Evolutionary conservation across 1,284 basidiomycete species (phyloP).

Genomic region (Phellinidium pouzarii): DNA sequence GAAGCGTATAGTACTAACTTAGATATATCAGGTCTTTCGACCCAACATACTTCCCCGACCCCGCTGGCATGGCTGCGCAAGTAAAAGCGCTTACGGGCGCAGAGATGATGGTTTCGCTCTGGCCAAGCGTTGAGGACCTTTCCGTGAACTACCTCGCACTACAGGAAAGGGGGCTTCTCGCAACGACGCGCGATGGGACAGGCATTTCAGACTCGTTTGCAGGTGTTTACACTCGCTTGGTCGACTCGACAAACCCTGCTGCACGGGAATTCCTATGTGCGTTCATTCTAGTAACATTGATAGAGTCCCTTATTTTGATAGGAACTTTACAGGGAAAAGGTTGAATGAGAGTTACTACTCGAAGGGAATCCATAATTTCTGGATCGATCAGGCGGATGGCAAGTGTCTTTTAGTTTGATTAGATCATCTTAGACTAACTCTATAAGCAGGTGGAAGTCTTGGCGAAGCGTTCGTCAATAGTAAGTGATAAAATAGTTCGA

Average conservation of each 20-base stretch:
- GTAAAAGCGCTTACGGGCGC: slow-evolving; percentile 37
- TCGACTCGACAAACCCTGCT: slow-evolving; percentile 25
- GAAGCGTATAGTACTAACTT: not conserved
- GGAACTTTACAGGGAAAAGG: slow-evolving; percentile 28
- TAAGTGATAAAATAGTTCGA: slow-evolving; percentile 21
- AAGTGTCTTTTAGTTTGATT: not conserved
- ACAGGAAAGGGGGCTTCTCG: slow-evolving; percentile 32
- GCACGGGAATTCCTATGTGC: slow-evolving; percentile 23
- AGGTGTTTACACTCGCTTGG: slow-evolving; percentile 34
- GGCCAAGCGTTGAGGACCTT: slow-evolving; percentile 37
- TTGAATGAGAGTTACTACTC: slow-evolving; percentile 38
- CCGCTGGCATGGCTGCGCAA: slow-evolving; percentile 31
- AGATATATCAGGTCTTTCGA: slow-evolving; percentile 31
- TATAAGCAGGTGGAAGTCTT: slow-evolving; percentile 29
- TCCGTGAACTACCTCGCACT: slow-evolving; percentile 33
- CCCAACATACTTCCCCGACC: slow-evolving; percentile 33
- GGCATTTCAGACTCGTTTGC: slow-evolving; percentile 35
- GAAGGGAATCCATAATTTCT: slow-evolving; percentile 37
- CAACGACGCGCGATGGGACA: slow-evolving; percentile 34
- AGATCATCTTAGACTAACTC: not conserved
- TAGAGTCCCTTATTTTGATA: not conserved
- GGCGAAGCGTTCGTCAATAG: slow-evolving; percentile 36
- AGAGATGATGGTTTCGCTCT: slow-evolving; percentile 40
- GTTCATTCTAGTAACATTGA: not conserved
- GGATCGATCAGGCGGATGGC: slow-evolving; percentile 39